Percentiles rank a stretch among this genome's conserved stretches.
These are phyloP conservation scores for Macrolepiota dolichaula DNA, from an alignment of 768 basidiomycete species.

Conservation along the genomic window DNA sequence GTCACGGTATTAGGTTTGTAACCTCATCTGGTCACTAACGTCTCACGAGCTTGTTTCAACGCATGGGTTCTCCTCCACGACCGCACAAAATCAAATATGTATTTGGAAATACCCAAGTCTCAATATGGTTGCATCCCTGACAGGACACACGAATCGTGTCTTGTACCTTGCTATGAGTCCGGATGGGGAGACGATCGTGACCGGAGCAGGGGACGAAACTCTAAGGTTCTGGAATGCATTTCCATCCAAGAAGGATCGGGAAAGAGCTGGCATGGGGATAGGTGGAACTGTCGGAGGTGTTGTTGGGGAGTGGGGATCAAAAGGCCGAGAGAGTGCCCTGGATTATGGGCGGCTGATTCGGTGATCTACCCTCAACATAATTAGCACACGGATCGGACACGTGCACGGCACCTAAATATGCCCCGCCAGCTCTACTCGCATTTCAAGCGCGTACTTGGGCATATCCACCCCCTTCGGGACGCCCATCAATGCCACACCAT, in stretches of 20 bases:
- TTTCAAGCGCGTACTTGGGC: neutral
- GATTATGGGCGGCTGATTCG: constrained; percentile 55
- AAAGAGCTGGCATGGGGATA: constrained; percentile 7
- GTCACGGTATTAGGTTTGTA: constrained; percentile 69
- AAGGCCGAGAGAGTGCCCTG: constrained; percentile 40
- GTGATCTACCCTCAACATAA: constrained; percentile 17
- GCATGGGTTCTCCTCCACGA: constrained; percentile 92
- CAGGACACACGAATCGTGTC: constrained; percentile 93
- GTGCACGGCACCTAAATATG: neutral
- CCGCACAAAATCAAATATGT: constrained; percentile 94
- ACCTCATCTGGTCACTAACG: constrained; percentile 93
- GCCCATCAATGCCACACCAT: neutral
- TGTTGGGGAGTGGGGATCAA: constrained; percentile 15
- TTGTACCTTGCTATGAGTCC: constrained; percentile 97
- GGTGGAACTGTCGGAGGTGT: neutral
- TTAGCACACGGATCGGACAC: neutral
- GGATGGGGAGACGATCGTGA: constrained; percentile 97
- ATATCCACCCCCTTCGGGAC: too few relatives aligned
- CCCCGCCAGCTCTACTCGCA: neutral
- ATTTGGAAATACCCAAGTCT: constrained; percentile 94
- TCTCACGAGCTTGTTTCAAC: constrained; percentile 98
- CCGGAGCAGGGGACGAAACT: constrained; percentile 97
- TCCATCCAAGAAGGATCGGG: constrained; percentile 57
- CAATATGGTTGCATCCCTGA: constrained; percentile 91
- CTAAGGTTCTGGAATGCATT: constrained; percentile 98